Evolutionary conservation across 371 early-diverging fungal genomes (phyloP), one percentile per base, ranked within the genome.

Genomic region (Mucor saturninus): DNA sequence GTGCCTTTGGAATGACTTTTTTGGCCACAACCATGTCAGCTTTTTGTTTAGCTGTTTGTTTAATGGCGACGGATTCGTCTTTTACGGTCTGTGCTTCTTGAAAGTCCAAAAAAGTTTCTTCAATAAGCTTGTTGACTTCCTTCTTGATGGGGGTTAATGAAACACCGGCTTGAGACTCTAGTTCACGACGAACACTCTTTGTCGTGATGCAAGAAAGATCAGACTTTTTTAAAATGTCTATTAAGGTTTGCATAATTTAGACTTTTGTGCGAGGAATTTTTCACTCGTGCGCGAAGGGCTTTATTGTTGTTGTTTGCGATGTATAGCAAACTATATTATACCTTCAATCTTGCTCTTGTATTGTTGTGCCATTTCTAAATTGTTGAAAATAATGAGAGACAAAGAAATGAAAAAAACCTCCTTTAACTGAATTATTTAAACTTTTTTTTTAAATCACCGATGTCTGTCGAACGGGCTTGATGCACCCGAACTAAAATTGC

Each of bases 121-220:
- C 48, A 35, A 83, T 76, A 11, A 73, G 57, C 2, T 42, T 65
- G 56, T 85, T 77, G 11, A 87, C 50, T 29, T 82, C 77, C 28
- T 74, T 61, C 54, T 80, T 84, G 29, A 68, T 51, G 11, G 61
- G 39, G 10, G 56, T 56, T 5, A 85, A 61, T 21, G 74, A 72
- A 8, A 68, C 54, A 4, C 68, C 68, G 29, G 49, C 60, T 32
- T 78, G 65, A 2, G 52, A 10, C 66, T 85, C 76, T 15, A 85
- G 66, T 29, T 75, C 68, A 28, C 53, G 57, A n/a, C 87, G 74
- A 30, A 86, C 77, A 49, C 72, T 74, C 40, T 87, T 86, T 9
- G 87, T 77, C 21, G 81, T 77, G 21, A 86, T 74, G n/a, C 71
- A 74, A 0, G 71, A 49, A 40, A 82, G 76, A 61, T 86, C 84